Base-by-base conservation (phyloP, 306 rosid species). In the Potentilla sterilis region DNA sequence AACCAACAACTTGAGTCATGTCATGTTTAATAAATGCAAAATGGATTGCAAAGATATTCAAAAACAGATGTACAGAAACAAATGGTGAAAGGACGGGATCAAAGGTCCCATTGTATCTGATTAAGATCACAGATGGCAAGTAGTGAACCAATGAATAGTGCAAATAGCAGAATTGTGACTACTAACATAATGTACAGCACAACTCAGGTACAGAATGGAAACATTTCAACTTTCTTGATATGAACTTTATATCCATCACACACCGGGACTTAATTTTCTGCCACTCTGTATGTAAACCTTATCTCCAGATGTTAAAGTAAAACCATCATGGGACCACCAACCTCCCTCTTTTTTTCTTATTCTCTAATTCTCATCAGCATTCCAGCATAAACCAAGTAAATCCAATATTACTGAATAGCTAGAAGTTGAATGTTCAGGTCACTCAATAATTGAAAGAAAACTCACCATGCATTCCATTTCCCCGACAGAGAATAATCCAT, bases 381-480 rank as follows among this genome's bases (percentile, higher is more conserved):
- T 47, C 34, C 40, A 28, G 68, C 43, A 62, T 47, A 47, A 73
- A 77, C 58, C 73, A 66, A 40, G 75, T 55, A 79, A 81, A 58
- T 34, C n/a, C 4, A 15, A 34, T 6, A 62, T 0, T 51, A 37
- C 72, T 61, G 48, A 69, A 67, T 43, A 64, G 47, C 61, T 62
- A 83, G 59, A 73, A 19, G 34, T 74, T 18, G 19, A 57, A 73
- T 48, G 64, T 47, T 69, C 14, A 32, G 44, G 40, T 49, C 74
- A 70, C 21, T 51, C 52, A 82, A 35, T 40, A 70, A 38, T 80
- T 16, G 42, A 78, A 73, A 70, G 73, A 82, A 81, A 78, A 79
- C 93, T 86, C 76, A 95, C 99, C 99, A 95, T 95, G 89, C 99
- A 95, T 88, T 92, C 99, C 99, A 92, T 95, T 86, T 95, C 99